phyloP scores from a whole-genome alignment of 116 monocot species.

The Posidonia oceanica region DNA sequence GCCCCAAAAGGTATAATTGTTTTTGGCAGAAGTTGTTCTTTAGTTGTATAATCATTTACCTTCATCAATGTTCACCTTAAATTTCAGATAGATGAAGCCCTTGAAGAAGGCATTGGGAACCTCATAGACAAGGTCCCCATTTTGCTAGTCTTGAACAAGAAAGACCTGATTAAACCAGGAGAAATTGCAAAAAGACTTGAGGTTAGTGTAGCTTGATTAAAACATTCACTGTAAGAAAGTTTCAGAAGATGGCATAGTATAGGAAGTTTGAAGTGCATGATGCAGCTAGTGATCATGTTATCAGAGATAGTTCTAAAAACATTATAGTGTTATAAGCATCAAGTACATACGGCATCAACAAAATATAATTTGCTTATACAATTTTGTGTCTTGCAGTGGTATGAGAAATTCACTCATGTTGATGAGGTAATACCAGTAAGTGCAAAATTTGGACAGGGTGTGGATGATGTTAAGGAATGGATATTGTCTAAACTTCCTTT shows the following conservation, averaged over 20 bases:
- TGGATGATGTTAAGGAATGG: conserved; percentile 91
- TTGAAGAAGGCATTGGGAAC: conserved; percentile 75
- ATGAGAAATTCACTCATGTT: conserved; percentile 69
- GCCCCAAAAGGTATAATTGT: conserved; percentile 58
- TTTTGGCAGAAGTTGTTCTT: background rate
- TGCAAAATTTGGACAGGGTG: conserved; percentile 88
- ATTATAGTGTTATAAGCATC: background rate
- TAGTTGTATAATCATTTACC: background rate
- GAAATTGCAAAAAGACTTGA: conserved; percentile 81
- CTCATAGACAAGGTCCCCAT: conserved; percentile 48
- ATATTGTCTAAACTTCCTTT: conserved; percentile 81
- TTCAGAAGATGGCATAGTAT: background rate
- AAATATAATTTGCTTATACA: background rate
- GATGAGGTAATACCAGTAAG: conserved; percentile 96
- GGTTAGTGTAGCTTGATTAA: conserved; percentile 26
- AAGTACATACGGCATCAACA: background rate
- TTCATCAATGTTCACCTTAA: background rate
- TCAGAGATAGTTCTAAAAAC: no score
- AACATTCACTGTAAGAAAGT: background rate
- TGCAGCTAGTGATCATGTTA: no score
- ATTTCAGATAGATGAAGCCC: conserved; percentile 72
- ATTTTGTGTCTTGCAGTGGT: conserved; percentile 45
- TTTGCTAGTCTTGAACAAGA: conserved; percentile 85
- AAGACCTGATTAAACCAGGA: conserved; percentile 91
- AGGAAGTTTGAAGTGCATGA: no score